phyloP scores from a whole-genome alignment of 2,329 filamentous ascomycete species.

The Venturia pyrina region DNA sequence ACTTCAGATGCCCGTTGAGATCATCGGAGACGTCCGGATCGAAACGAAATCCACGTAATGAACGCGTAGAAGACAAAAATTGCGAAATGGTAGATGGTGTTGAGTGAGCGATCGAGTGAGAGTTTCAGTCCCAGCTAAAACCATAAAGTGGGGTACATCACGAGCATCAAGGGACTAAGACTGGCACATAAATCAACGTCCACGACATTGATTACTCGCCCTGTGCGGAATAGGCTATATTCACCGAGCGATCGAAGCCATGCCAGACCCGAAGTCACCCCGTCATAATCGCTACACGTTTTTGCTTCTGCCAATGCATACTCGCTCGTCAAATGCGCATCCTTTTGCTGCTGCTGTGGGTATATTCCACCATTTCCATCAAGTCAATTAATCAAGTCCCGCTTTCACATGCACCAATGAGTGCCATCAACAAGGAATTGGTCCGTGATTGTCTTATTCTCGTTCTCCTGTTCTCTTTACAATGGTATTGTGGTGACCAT shows the following conservation, averaged over 20 bases:
- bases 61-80: too few species aligned
- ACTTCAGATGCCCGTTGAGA: too few species aligned
- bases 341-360: neutral
- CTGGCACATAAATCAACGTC: neutral
- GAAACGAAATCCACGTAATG: too few species aligned
- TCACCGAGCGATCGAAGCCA: neutral
- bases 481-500: neutral
- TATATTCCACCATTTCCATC: slow-evolving; percentile 2
- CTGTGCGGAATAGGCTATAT: neutral
- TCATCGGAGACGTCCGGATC: too few species aligned
- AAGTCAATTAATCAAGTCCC: neutral
- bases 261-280: neutral
- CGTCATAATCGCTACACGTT: neutral
- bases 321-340: neutral
- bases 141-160: neutral
- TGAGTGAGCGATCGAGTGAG: too few species aligned
- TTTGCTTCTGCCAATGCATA: neutral
- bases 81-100: too few species aligned
- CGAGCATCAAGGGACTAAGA: neutral
- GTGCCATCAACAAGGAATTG: neutral
- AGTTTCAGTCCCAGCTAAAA: neutral
- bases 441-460: neutral
- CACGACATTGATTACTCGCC: neutral
- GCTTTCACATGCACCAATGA: neutral
- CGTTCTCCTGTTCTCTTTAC: neutral